Base-by-base conservation (phyloP, 768 basidiomycete species). In the Suillus subluteus region DNA sequence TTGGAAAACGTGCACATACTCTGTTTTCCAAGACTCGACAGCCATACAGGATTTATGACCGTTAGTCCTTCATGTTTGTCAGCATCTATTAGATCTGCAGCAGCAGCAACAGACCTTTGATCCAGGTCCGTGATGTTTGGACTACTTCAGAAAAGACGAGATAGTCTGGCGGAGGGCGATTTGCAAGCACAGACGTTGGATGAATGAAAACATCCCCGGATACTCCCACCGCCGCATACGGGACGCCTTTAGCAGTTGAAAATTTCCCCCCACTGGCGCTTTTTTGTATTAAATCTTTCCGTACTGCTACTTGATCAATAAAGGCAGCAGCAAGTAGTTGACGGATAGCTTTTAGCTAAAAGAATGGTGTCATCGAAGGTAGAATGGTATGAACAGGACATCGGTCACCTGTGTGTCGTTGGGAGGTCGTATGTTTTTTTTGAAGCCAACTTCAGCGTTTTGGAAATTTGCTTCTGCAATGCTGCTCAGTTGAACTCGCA, bases 231-330 rank as follows among this genome's bases (percentile, higher is more conserved):
- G 95, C 91, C 61, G 84, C 86, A 76, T 99, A 99, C 0, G 95
- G 81, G 21, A 99, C 87, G 9, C 91, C 91, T 72, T 88, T 89
- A 0, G 91, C 86, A 32, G 88, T 94, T 11, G 90, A 82, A 75
- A 84, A 93, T 70, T 94, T 90, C 54, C 83, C 79, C 6, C 91
- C 93, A 15, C 84, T 81, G 18, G 82, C 79, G 58, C 83, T 80
- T 67, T 87, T 87, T 55, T 88, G 84, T 16, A 89, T 83, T 41
- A 94, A 77, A 74, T 99, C 97, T 74, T 92, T 94, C 35, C 98
- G 88, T 16, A 96, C 85, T 9, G 98, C 98, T 16, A 98, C 88
- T 77, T 97, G 95, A 77, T 99, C 96, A 69, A 99, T 94, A 79
- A 98, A 98, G 18, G 88, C 93, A 12, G 97, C 91, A 0, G 92